phyloP scores from a whole-genome alignment of 2,329 filamentous ascomycete genomes.

The Penicillium thymicola region DNA sequence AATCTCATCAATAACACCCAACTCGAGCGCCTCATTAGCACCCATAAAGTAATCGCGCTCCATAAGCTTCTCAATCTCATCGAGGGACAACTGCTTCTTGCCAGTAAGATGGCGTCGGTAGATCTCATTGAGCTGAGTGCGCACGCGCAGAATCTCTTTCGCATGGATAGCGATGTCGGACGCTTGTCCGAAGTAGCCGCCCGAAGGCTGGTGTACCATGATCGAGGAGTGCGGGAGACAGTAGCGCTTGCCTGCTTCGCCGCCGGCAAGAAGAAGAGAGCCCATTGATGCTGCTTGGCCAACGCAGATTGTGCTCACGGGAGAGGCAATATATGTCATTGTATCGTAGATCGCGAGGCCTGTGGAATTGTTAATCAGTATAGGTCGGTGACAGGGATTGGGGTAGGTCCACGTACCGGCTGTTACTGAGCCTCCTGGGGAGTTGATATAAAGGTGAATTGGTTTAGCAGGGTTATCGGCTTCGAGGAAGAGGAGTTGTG shows the following conservation, averaged over 20 bases:
- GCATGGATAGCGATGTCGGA: slow-evolving; percentile 93
- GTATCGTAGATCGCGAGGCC: slow-evolving; percentile 90
- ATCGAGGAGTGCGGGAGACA: slow-evolving; percentile 90
- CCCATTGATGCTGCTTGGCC: slow-evolving; percentile 96
- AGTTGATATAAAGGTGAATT: slow-evolving; percentile 98
- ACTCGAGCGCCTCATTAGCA: slow-evolving; percentile 79
- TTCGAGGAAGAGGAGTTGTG: slow-evolving; percentile 96
- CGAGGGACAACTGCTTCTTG: slow-evolving; percentile 64
- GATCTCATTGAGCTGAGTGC: slow-evolving; percentile 83
- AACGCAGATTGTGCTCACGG: slow-evolving; percentile 91
- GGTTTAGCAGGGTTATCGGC: slow-evolving; percentile 92
- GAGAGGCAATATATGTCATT: slow-evolving; percentile 92
- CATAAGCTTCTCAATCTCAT: slow-evolving; percentile 92
- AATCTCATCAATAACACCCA: slow-evolving; percentile 91
- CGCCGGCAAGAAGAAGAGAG: slow-evolving; percentile 79
- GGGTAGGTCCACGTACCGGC: slow-evolving; percentile 52
- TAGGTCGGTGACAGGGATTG: not conserved
- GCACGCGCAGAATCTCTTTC: slow-evolving; percentile 87
- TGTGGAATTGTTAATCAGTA: slow-evolving; percentile 7
- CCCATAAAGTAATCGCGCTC: slow-evolving; percentile 94
- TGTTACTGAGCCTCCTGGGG: slow-evolving; percentile 86
- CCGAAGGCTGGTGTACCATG: slow-evolving; percentile 95
- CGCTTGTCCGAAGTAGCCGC: slow-evolving; percentile 65
- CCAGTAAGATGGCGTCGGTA: slow-evolving; percentile 79
- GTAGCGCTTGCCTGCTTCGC: slow-evolving; percentile 78